phyloP scores from a whole-genome alignment of 2,329 filamentous ascomycete genomes.

The Sclerotinia spermophila region DNA sequence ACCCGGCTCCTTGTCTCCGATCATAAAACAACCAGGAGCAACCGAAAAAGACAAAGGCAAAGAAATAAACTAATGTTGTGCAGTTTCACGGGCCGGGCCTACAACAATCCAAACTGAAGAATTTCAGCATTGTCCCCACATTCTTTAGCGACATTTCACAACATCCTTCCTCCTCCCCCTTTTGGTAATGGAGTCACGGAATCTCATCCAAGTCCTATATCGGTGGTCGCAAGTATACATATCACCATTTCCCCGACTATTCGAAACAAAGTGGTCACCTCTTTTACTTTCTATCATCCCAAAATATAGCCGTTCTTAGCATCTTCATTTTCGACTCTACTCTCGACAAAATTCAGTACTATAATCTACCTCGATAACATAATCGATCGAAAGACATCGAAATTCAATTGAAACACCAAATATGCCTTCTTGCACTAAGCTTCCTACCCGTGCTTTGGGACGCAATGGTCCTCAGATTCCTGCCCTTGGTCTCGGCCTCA shows the following conservation, averaged over 20 bases:
- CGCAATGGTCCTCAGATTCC: conserved; percentile 20
- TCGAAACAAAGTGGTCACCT: neutral
- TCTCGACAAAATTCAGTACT: neutral
- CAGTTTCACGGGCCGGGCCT: conserved; percentile 8
- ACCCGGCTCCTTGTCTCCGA: neutral
- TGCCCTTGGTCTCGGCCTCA: conserved; percentile 21
- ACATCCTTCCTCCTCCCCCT: conserved; percentile 8
- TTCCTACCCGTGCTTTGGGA: conserved; percentile 21
- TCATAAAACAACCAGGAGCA: neutral
- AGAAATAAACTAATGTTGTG: neutral
- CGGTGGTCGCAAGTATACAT: conserved; percentile 10
- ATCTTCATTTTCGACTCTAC: neutral
- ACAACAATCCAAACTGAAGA: neutral
- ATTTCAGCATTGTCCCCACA: neutral
- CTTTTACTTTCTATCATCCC: conserved; percentile 5
- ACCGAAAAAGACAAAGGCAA: neutral
- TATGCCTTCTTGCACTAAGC: conserved; percentile 18
- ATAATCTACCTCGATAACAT: neutral
- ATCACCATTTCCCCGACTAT: conserved; percentile 11
- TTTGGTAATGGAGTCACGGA: conserved; percentile 18
- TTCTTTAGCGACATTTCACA: neutral
- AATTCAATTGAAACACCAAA: neutral
- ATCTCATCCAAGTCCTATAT: neutral
- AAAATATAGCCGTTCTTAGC: neutral
- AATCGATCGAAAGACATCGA: neutral